These are phyloP conservation scores for Corylus heterophylla DNA, from an alignment of 306 rosid species.

Conservation along the genomic window DNA sequence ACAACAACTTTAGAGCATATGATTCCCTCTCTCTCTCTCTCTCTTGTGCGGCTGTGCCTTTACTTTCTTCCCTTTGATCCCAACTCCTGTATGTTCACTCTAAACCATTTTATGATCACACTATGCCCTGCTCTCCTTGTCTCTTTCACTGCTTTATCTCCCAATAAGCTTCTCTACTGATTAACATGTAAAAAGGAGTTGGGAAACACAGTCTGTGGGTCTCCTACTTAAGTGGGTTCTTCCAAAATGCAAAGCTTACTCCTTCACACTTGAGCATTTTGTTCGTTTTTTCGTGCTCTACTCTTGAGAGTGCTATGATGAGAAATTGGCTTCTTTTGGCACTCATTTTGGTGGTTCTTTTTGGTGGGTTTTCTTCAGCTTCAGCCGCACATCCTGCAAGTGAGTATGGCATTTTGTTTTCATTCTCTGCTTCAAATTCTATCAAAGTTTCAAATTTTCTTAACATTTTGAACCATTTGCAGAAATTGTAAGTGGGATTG, in stretches of 20 bases:
- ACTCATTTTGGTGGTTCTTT: conserved; percentile 50
- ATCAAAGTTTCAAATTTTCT: conserved; percentile 7
- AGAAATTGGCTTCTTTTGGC: conserved; percentile 40
- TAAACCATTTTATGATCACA: conserved; percentile 35
- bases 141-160: conserved; percentile 38
- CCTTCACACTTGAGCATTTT: conserved; percentile 38
- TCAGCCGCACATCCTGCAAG: conserved; percentile 84
- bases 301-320: conserved; percentile 43
- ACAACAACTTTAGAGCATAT: conserved; percentile 19
- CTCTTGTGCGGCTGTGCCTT: not conserved
- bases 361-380: conserved; percentile 58
- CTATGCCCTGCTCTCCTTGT: conserved; percentile 24
- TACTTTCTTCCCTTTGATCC: conserved; percentile 24
- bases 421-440: conserved; percentile 7
- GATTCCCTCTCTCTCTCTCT: conserved; percentile 35
- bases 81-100: conserved; percentile 13
- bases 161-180: conserved; percentile 33
- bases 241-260: conserved; percentile 40
- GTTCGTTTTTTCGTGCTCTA: conserved; percentile 27
- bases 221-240: conserved; percentile 38
- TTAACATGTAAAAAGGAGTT: conserved; percentile 32
- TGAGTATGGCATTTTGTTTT: conserved; percentile 42
- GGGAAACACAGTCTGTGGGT: conserved; percentile 37
- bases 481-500: conserved; percentile 79
- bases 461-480: conserved; percentile 34